Base-by-base conservation (phyloP, 441 rosid species). In the Adansonia rubrostipa region DNA sequence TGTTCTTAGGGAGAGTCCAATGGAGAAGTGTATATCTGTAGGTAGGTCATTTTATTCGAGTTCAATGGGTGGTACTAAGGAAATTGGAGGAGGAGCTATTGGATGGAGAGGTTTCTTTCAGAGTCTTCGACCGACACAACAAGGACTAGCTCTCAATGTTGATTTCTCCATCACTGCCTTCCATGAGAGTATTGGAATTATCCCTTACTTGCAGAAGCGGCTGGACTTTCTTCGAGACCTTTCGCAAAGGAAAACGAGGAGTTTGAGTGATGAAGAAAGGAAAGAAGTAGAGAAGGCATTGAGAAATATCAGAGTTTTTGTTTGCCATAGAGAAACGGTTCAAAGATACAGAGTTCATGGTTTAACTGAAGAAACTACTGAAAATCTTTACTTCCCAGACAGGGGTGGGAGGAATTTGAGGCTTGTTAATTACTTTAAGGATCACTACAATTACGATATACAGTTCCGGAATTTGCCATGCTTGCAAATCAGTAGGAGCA, bases 21-120 rank as follows among this genome's bases (percentile, higher is more conserved):
- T 82, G 53, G 98, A 92, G 90, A 96, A 90, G 70, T 92, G 98
- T 81, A 78, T 91, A 77, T 80, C 95, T 0, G 85, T 87, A 9
- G 97, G 97, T 40, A 87, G 98, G 83, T 96, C 99, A 0, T 85
- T 93, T 80, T 93, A 91, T 85, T 93, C 98, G 2, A 86, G 85
- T 80, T 90, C 91, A 4, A 91, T 92, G 93, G 93, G 91, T 28
- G 98, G 95, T 8, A 81, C 85, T 33, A 87, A 88, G 78, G 97
- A 92, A 64, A 91, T 96, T 76, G 99, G 99, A 78, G 98, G 97
- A 53, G 98, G 97, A 77, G 93, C 94, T 76, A 84, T 92, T 78
- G 99, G 97, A 77, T 82, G 92, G 78, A 88, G 97, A 88, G 99
- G 99, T 0, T 96, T 93, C 83, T 93, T 96, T 83, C 99, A 96